Conservation (phyloP, 805 yeast species). For the Suhomyces kilbournensis region DNA sequence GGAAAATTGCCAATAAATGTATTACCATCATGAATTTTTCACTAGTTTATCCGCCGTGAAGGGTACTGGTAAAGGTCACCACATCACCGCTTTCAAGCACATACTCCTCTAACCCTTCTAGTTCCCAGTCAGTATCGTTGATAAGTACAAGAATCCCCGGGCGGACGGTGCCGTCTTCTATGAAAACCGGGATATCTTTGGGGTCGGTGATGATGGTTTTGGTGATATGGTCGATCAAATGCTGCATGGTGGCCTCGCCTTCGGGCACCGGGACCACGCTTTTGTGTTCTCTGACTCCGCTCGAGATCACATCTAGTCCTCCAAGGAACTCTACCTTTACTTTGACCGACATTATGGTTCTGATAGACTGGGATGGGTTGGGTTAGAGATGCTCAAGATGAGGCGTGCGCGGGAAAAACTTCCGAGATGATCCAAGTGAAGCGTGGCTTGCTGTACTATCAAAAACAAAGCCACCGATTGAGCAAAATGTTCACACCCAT, state of each 20-base stretch:
- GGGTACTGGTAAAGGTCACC: constrained; percentile 84
- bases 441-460: too few relatives aligned
- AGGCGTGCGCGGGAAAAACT: not conserved
- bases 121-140: constrained; percentile 96
- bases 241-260: constrained; percentile 43
- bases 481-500: too few relatives aligned
- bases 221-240: constrained; percentile 56
- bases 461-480: too few relatives aligned
- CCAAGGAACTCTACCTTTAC: constrained; percentile 55
- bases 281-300: constrained; percentile 52
- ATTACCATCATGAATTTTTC: not conserved
- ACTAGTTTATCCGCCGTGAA: constrained; percentile 80
- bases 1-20: too few relatives aligned
- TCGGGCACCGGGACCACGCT: constrained; percentile 43
- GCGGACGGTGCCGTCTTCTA: constrained; percentile 78
- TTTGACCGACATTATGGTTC: constrained; percentile 25
- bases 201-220: constrained; percentile 54
- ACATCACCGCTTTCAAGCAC: constrained; percentile 73
- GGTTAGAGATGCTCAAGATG: not conserved
- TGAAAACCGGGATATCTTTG: constrained; percentile 67
- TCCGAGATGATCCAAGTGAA: too few relatives aligned
- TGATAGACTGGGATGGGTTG: not conserved
- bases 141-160: constrained; percentile 91
- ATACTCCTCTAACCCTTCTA: constrained; percentile 84
- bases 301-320: constrained; percentile 80